phyloP scores from a whole-genome alignment of 352 stramenopile species.

The Aphanomyces astaci region DNA sequence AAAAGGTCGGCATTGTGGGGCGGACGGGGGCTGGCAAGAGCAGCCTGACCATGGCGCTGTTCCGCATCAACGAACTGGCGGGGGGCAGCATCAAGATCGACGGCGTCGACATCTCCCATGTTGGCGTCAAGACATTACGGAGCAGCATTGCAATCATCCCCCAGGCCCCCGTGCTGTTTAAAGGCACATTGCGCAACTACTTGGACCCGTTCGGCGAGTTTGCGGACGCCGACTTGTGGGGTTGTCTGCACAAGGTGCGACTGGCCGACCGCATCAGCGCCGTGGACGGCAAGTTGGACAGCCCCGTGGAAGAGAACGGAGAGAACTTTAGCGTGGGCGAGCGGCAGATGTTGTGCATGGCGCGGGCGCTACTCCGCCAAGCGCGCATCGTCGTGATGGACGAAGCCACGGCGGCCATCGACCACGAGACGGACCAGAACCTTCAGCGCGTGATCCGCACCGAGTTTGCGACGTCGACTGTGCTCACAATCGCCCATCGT shows the following conservation, averaged over 20 bases:
- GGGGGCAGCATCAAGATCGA: slow-evolving; percentile 31
- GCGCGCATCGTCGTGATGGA: too few species aligned
- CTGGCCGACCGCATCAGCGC: slow-evolving; percentile 54
- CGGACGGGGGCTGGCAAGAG: too few species aligned
- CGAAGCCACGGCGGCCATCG: slow-evolving; percentile 56
- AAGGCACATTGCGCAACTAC: slow-evolving; percentile 58
- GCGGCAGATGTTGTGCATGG: too few species aligned
- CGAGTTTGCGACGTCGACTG: slow-evolving; percentile 87
- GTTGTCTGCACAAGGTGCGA: slow-evolving; percentile 43
- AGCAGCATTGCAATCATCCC: slow-evolving; percentile 68
- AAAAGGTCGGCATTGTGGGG: too few species aligned
- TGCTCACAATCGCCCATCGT: too few species aligned
- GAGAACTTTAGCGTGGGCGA: too few species aligned
- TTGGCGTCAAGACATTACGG: slow-evolving; percentile 56
- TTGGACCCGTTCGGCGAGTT: slow-evolving; percentile 71
- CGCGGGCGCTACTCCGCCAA: too few species aligned
- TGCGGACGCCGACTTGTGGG: slow-evolving; percentile 47
- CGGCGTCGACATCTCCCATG: slow-evolving; percentile 37
- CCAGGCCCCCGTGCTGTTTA: slow-evolving; percentile 85
- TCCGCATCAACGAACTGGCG: too few species aligned
- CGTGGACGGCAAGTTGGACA: slow-evolving; percentile 51
- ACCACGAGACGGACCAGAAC: slow-evolving; percentile 71
- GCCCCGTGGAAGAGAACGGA: slow-evolving; percentile 77
- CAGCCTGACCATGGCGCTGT: too few species aligned
- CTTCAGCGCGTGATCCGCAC: slow-evolving; percentile 76